Base-by-base conservation (phyloP, 2,329 filamentous ascomycete species). In the Huntiella bhutanensis region DNA sequence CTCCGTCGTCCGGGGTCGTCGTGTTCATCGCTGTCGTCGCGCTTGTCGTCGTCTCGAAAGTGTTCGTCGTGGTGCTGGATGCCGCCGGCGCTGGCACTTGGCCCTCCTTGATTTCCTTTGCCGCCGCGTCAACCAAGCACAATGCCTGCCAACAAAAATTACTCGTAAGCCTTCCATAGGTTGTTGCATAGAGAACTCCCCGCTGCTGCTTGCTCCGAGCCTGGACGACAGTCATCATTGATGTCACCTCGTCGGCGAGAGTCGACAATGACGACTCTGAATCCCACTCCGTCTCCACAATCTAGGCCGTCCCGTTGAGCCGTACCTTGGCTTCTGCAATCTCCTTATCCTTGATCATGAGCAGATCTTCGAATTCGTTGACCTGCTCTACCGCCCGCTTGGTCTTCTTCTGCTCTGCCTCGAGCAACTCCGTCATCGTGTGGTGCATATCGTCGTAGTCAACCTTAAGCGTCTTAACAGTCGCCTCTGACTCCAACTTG, bases 381-480 rank as follows among this genome's bases (percentile, higher is more conserved):
- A 63, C 62, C 46, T 62, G 63, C 49, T 73, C 67, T 51, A 66
- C 63, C 1, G 70, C 58, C 34, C 34, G 34, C 34, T 15, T 36
- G 34, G 66, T 64, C 60, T 68, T 72, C 54, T 57, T 65, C 53
- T 70, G 65, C 44, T 70, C 69, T 54, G 77, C 73, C 56, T 77
- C 73, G 2, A 76, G 65, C 45, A 78, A 61, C 53, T 70, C 60
- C 4, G 70, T 75, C 63, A 79, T 66, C 50, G 69, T 74, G 44
- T 79, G 73, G 55, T 74, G 71, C 62, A 79, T 70, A 52, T 77
- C 73, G 55, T 71, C 67, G 58, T 75, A 77, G 56, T 77, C 72
- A n/a, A 67, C 64, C 57, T 66, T 64, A 41, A 69, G 64, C n/a
- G 66, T 72, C 67, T 74, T 73, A 45, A 63, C 55, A 56, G 66